Evolutionary conservation across 1,284 basidiomycete genomes (phyloP).

Genomic region (Ceratobasidium sp.): DNA sequence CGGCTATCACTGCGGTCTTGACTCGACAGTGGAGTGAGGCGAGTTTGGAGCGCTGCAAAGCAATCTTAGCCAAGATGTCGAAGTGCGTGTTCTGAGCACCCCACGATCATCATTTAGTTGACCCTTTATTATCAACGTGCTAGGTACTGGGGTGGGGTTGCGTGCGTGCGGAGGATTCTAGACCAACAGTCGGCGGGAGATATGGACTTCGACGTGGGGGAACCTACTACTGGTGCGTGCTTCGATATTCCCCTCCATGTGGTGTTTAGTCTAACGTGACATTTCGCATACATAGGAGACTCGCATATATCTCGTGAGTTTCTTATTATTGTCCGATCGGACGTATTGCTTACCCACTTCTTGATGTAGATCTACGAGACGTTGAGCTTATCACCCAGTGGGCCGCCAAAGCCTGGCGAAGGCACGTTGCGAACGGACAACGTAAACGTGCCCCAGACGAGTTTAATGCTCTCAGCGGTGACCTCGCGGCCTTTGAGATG

Average conservation of each 20-base stretch:
- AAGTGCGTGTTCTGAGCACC: constrained; percentile 43
- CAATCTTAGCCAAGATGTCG: constrained; percentile 49
- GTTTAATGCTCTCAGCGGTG: constrained; percentile 8
- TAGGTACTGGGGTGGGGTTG: constrained; percentile 52
- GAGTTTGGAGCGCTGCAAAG: constrained; percentile 49
- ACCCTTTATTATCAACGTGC: not conserved
- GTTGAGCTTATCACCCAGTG: constrained; percentile 52
- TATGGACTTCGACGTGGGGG: constrained; percentile 51
- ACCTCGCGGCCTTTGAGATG: constrained; percentile 24
- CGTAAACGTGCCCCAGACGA: constrained; percentile 40
- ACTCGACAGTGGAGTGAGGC: constrained; percentile 51
- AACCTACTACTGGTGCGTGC: constrained; percentile 40
- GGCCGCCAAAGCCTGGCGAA: constrained; percentile 50
- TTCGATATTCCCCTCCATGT: constrained; percentile 3
- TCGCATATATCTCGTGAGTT: constrained; percentile 50
- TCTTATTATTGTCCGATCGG: constrained; percentile 21
- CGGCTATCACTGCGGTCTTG: constrained; percentile 48
- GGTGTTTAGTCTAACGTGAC: not conserved
- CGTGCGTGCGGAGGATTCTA: constrained; percentile 49
- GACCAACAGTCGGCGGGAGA: constrained; percentile 51
- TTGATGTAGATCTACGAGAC: constrained; percentile 49
- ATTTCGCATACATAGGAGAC: constrained; percentile 45
- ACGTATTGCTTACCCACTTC: constrained; percentile 12
- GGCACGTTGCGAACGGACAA: constrained; percentile 47
- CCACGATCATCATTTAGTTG: not conserved